These are phyloP conservation scores for Stagonosporopsis cucurbitacearum DNA, from an alignment of 2,329 filamentous ascomycete species.

Conservation along the genomic window DNA sequence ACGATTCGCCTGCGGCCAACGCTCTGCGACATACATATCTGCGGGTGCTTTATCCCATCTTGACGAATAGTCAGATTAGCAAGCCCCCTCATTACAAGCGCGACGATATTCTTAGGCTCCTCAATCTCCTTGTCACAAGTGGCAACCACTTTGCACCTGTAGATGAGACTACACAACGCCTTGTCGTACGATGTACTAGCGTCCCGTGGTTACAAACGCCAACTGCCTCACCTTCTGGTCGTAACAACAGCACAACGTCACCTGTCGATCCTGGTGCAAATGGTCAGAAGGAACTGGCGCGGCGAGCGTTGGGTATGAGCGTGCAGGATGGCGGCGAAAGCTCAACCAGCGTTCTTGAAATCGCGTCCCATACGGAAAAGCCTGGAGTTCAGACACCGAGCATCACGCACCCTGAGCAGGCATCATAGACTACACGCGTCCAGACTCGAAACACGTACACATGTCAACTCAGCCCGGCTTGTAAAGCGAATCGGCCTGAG, in stretches of 20 bases:
- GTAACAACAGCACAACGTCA: conserved; percentile 29
- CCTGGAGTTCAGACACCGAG: conserved; percentile 52
- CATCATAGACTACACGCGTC: conserved; percentile 17
- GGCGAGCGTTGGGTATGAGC: conserved; percentile 49
- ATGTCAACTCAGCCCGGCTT: background rate
- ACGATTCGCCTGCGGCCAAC: conserved; percentile 65
- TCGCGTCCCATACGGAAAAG: conserved; percentile 50
- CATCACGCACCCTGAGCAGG: conserved; percentile 21
- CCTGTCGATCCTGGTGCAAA: conserved; percentile 32
- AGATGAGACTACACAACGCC: conserved; percentile 78
- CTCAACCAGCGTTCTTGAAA: conserved; percentile 47
- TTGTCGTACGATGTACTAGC: conserved; percentile 76
- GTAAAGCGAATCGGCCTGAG: background rate
- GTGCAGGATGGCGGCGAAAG: conserved; percentile 46
- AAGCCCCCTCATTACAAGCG: conserved; percentile 90
- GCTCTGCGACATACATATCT: conserved; percentile 90
- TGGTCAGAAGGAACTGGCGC: conserved; percentile 48
- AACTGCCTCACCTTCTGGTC: conserved; percentile 4
- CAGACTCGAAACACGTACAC: background rate
- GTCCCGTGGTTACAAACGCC: conserved; percentile 68
- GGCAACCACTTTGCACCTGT: conserved; percentile 79
- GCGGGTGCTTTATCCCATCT: conserved; percentile 85
- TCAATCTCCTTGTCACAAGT: conserved; percentile 70
- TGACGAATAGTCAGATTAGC: conserved; percentile 89
- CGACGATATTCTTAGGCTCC: conserved; percentile 78